Base-by-base conservation (phyloP, 2,329 filamentous ascomycete species). In the Trichoderma sp. region DNA sequence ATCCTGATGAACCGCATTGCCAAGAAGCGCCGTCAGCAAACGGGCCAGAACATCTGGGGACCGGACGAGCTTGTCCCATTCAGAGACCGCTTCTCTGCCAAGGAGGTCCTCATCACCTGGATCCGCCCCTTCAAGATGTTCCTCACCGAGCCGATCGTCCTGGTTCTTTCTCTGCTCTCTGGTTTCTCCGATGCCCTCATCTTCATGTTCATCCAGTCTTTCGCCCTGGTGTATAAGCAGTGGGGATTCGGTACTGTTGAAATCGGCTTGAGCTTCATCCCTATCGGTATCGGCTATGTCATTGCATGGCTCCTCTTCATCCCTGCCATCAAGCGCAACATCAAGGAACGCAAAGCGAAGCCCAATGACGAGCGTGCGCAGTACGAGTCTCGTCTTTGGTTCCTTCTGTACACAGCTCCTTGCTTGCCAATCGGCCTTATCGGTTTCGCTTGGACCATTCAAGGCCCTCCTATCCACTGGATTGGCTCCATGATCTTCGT, bases 1-100 rank as follows among this genome's bases (percentile, higher is more conserved):
- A 88, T 94, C 73, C 86, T 96, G 84, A 90, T 97, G 86, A 91
- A 96, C 82, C 85, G 85, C 2, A 93, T 95, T 72, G 93, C 93
- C 32, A 93, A 93, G 86, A 89, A 88, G 80, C 88, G 90, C 74
- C 88, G 93, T 80, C 84, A 90, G 81, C 83, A 83, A 12, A 80
- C 89, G 47, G 83, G 86, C 39, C 83, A 86, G 63, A 89, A 92
- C 74, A 79, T 94, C 74, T 93, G 89, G 76, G 93, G 93, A 0
- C 92, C 92, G 0, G 89, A 92, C 73, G 93, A 96, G 81, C 85
- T 94, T 12, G 83, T 88, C 12, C 84, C 88, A 3, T 89, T 88
- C 81, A 80, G 81, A 15, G 83, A 89, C 72, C 86, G 89, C 43
- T 89, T 92, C 79, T 87, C 86, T 2, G 82, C 82, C 73, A 84